A percentile compares a stretch with the other conserved stretches of the same genome.
phyloP scores from a whole-genome alignment of 1,284 basidiomycete genomes.

The Microbotryum saponariae region DNA sequence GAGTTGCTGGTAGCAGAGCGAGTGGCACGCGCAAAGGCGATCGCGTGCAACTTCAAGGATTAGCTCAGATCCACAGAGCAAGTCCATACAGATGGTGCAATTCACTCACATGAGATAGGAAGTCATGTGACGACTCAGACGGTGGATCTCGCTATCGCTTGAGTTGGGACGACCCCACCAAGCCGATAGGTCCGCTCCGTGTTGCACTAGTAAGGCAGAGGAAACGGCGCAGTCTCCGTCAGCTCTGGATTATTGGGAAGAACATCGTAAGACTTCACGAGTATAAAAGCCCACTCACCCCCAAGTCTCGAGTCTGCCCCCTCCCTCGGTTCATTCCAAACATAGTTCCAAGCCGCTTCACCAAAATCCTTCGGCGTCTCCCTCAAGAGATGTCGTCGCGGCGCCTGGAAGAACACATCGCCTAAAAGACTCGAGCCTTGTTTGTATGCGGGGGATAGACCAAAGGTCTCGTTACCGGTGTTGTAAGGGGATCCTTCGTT shows the following conservation, averaged over 20 bases:
- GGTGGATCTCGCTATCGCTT: conserved; percentile 8
- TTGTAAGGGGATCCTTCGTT: conserved; percentile 15
- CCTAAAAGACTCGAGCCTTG: conserved; percentile 17
- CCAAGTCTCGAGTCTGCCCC: conserved; percentile 18
- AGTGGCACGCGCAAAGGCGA: neutral
- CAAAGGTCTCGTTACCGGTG: conserved; percentile 16
- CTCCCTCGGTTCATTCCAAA: conserved; percentile 14
- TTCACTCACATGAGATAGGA: conserved; percentile 27
- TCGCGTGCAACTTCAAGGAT: neutral
- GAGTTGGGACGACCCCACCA: conserved; percentile 27
- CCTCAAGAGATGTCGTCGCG: conserved; percentile 23
- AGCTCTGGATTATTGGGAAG: too few relatives aligned
- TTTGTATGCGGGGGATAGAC: conserved; percentile 16
- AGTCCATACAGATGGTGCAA: too few relatives aligned
- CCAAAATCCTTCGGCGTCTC: conserved; percentile 33
- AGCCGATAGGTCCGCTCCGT: conserved; percentile 20
- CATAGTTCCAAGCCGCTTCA: conserved; percentile 26
- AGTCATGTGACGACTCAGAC: conserved; percentile 23
- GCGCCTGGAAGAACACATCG: conserved; percentile 31
- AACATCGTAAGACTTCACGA: neutral
- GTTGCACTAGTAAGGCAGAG: conserved; percentile 11
- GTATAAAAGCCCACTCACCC: conserved; percentile 3
- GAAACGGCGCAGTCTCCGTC: too few relatives aligned
- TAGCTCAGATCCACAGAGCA: too few relatives aligned
- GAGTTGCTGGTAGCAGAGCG: conserved; percentile 22